Evolutionary conservation across 352 stramenopile genomes (phyloP), one percentile per base, ranked within the genome.

Genomic region (Phytophthora lateralis): DNA sequence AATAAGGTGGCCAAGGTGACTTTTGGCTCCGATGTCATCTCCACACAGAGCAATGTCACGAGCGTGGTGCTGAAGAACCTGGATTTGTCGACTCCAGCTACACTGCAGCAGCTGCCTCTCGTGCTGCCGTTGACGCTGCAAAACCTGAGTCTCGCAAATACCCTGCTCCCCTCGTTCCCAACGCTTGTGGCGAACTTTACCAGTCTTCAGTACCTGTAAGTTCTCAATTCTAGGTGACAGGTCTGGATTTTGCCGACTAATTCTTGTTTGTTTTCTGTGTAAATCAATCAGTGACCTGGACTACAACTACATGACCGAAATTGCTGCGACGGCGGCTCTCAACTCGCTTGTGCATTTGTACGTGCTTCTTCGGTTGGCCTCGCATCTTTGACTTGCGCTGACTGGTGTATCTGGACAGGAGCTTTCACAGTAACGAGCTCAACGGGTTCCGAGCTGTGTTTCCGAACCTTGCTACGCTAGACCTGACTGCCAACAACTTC

Each of bases 401-500:
- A 32, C 27, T 11, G 27, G 4, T 46, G 1, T 26, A 44, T 27
- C 26, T 39, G 17, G 54, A 9, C 45, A 72, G 65, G 44, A 86
- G 73, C 20, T 72, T 90, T 26, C 78, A 68, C 9, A 60, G 79
- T 41, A 91, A 91, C 60, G 70, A 76, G 17, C 70, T 89, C 44
- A 68, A 52, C 29, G 53, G 53, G 9, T 91, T 78, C 59, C 76
- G 71, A 5, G 66, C 70, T 49, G 84, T 89, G 14, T 90, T 82
- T 63, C 72, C 78, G 0, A 73, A 75, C 37, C 61, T 91, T 24
- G 72, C 50, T 8, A 82, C 71, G 17, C 63, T 91, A 67, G 75
- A 89, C 48, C 35, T 91, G 26, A 76, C 65, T 8, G 34, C 55
- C 57, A 91, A 91, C 63, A 70, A 81, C 7, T 68, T 91, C 27